These are phyloP conservation scores for Metarhizium anisopliae DNA, from an alignment of 2,329 filamentous ascomycete species.

Conservation along the genomic window DNA sequence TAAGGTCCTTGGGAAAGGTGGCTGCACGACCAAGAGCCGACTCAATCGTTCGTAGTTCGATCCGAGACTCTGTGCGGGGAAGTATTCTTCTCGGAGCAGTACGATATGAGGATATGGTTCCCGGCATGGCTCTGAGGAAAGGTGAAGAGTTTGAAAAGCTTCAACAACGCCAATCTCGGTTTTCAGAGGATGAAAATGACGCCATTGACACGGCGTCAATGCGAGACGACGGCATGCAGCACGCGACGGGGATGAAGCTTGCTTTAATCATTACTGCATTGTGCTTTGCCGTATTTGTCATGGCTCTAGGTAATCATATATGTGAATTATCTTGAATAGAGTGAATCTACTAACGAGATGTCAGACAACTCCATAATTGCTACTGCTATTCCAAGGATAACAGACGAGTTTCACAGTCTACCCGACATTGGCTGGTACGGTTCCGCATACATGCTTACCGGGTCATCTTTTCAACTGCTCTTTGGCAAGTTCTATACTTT, in stretches of 20 bases:
- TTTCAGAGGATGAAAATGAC: not conserved
- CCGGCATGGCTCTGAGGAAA: constrained; percentile 7
- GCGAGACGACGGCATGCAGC: not conserved
- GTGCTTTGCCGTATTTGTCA: constrained; percentile 30
- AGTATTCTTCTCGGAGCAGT: constrained; percentile 1
- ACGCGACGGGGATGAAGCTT: not conserved
- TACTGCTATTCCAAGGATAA: constrained; percentile 35
- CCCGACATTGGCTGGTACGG: constrained; percentile 43
- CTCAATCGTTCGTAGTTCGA: not conserved
- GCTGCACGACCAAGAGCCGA: not conserved
- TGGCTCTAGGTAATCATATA: constrained; percentile 24
- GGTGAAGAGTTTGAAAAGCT: constrained; percentile 21
- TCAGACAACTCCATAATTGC: constrained; percentile 31
- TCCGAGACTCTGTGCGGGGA: not conserved
- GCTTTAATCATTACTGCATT: constrained; percentile 25
- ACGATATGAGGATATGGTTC: constrained; percentile 10
- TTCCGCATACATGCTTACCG: constrained; percentile 32
- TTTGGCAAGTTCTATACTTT: constrained; percentile 36
- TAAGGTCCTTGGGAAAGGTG: not conserved
- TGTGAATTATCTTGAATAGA: no score
- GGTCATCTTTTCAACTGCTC: constrained; percentile 29
- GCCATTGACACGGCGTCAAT: not conserved
- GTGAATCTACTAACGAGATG: not conserved
- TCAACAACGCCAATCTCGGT: not conserved
- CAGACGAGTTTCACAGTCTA: constrained; percentile 32